phyloP scores from a whole-genome alignment of 768 basidiomycete species.

The Tremella fuciformis region DNA sequence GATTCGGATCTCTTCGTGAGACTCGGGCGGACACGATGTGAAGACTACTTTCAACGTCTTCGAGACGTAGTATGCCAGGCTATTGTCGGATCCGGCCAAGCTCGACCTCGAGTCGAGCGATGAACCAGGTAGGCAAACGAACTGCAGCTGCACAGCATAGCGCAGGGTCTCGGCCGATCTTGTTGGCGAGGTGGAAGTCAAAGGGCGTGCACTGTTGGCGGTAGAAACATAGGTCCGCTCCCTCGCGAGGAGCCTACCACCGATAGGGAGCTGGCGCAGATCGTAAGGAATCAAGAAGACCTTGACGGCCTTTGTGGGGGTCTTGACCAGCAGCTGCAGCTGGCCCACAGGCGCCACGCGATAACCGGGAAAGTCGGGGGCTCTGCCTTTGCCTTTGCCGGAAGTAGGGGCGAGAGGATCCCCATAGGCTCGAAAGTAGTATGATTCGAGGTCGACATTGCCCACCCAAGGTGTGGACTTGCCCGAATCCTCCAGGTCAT shows the following conservation, averaged over 20 bases:
- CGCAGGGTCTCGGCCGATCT: slow-evolving; percentile 28
- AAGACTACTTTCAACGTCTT: slow-evolving; percentile 47
- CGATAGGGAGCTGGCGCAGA: slow-evolving; percentile 30
- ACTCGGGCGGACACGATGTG: slow-evolving; percentile 28
- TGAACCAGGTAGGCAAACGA: slow-evolving; percentile 27
- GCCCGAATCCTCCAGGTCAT: slow-evolving; percentile 35
- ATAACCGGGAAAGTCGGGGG: slow-evolving; percentile 42
- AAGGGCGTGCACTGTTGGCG: background rate
- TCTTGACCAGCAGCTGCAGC: slow-evolving; percentile 45
- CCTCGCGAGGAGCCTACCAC: slow-evolving; percentile 40
- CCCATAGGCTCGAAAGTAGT: slow-evolving; percentile 27
- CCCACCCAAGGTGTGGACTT: slow-evolving; percentile 46
- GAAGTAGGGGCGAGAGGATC: background rate
- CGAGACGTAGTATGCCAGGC: slow-evolving; percentile 37
- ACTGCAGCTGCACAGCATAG: slow-evolving; percentile 48
- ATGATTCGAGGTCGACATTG: slow-evolving; percentile 39
- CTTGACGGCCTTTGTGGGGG: slow-evolving; percentile 34
- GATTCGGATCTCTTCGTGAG: slow-evolving; percentile 17
- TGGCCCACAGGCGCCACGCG: slow-evolving; percentile 42
- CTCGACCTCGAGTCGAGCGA: background rate
- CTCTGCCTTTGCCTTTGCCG: background rate
- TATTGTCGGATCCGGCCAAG: background rate
- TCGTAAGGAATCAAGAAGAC: slow-evolving; percentile 49
- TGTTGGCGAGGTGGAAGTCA: background rate
- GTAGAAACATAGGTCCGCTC: slow-evolving; percentile 36